Conservation (phyloP, 306 rosid genomes). For the Corylus americana region DNA sequence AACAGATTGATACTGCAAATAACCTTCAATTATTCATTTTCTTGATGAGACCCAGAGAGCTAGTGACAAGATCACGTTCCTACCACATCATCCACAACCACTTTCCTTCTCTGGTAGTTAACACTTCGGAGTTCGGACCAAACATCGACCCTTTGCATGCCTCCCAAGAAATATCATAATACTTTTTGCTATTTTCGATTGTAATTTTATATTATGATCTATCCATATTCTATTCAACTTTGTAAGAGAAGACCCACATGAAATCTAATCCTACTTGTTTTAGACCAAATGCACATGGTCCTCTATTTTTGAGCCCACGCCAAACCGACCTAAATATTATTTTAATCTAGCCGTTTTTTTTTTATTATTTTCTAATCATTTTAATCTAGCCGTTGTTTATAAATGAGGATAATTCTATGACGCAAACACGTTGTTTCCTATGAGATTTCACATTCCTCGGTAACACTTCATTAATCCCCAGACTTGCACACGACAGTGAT, state of each 20-base stretch:
- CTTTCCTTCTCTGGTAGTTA: slow-evolving; percentile 14
- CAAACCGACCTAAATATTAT: slow-evolving; percentile 11
- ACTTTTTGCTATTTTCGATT: slow-evolving; percentile 1
- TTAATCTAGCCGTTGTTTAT: slow-evolving; percentile 14
- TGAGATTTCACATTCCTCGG: slow-evolving; percentile 22
- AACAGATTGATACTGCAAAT: neutral
- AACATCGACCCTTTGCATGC: slow-evolving; percentile 20
- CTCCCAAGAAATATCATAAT: slow-evolving; percentile 23
- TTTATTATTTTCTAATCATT: neutral
- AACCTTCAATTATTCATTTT: neutral
- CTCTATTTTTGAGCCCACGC: slow-evolving; percentile 35
- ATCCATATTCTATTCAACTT: slow-evolving; percentile 30
- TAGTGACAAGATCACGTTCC: slow-evolving; percentile 24
- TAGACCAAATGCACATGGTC: slow-evolving; percentile 57
- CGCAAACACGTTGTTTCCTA: slow-evolving; percentile 20
- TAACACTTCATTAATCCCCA: slow-evolving; percentile 17
- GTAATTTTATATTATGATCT: neutral
- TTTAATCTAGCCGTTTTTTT: slow-evolving; percentile 13
- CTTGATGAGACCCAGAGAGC: neutral
- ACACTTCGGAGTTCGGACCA: slow-evolving; percentile 16
- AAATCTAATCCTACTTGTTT: slow-evolving; percentile 53
- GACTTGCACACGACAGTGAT: slow-evolving; percentile 13
- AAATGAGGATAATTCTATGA: slow-evolving; percentile 20
- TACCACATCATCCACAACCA: slow-evolving; percentile 4
- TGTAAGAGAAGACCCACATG: slow-evolving; percentile 41